phyloP scores from a whole-genome alignment of 768 basidiomycete genomes.

The Phylloporus rhodoxanthus region DNA sequence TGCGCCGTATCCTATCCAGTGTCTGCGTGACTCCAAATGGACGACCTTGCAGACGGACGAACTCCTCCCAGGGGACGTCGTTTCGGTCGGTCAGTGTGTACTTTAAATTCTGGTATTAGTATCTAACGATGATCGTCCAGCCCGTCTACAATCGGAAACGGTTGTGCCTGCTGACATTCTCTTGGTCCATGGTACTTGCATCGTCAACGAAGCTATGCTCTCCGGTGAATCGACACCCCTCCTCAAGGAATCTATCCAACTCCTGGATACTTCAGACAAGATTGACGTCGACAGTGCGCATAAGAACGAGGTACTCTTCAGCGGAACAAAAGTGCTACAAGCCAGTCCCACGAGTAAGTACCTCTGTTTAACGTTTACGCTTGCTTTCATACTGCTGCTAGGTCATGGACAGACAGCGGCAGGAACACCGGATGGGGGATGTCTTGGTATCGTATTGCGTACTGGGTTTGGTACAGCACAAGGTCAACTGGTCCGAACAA shows the following conservation, averaged over 20 bases:
- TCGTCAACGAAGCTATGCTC: conserved; percentile 99
- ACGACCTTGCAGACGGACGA: conserved; percentile 73
- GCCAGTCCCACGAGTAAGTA: conserved; percentile 44
- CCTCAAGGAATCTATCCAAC: conserved; percentile 89
- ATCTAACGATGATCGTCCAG: conserved; percentile 30
- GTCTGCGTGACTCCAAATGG: conserved; percentile 80
- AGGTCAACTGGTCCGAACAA: conserved; percentile 94
- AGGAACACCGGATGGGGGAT: conserved; percentile 85
- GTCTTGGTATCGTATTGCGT: conserved; percentile 85
- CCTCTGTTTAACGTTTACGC: not conserved
- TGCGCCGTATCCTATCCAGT: conserved; percentile 80
- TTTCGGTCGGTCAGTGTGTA: conserved; percentile 62
- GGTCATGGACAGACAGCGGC: conserved; percentile 35
- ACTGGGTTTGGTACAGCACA: conserved; percentile 98
- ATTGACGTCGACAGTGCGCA: conserved; percentile 85
- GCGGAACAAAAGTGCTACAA: conserved; percentile 96
- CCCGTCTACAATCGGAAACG: conserved; percentile 70
- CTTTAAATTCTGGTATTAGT: not conserved
- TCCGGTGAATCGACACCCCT: conserved; percentile 97
- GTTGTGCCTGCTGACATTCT: conserved; percentile 91
- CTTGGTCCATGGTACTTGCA: conserved; percentile 85
- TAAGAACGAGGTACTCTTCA: conserved; percentile 85
- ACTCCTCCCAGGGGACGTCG: conserved; percentile 86
- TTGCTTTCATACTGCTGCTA: conserved; percentile 2
- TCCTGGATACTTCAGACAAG: conserved; percentile 65